Conservation (phyloP, 805 yeast genomes). For the Yamadazyma sp. region DNA sequence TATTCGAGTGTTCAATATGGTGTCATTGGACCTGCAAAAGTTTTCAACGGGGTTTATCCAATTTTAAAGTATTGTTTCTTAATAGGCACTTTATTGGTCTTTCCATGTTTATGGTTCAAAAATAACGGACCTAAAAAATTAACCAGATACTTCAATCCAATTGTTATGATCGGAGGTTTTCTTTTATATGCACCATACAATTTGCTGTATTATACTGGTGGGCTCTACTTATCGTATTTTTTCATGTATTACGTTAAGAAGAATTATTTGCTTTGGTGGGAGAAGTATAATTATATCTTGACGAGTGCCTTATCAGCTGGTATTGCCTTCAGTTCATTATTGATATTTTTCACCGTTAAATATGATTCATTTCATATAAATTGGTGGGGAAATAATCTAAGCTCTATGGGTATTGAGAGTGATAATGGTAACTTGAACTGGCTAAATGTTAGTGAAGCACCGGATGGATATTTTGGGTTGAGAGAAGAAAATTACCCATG, state of each 20-base stretch:
- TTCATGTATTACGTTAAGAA: conserved; percentile 56
- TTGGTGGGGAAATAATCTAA: conserved; percentile 65
- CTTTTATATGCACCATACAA: conserved; percentile 50
- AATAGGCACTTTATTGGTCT: conserved; percentile 44
- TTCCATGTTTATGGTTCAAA: conserved; percentile 37
- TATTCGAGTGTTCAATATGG: conserved; percentile 55
- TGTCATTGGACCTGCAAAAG: conserved; percentile 56
- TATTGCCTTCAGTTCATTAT: conserved; percentile 57
- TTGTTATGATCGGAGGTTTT: conserved; percentile 51
- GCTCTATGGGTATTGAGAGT: conserved; percentile 36
- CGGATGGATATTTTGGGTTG: conserved; percentile 31
- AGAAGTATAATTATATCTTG: conserved; percentile 64
- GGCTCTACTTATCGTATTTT: conserved; percentile 53
- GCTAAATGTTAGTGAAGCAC: conserved; percentile 28
- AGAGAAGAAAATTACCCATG: conserved; percentile 21
- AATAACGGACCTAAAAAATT: conserved; percentile 29
- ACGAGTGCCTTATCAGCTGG: conserved; percentile 60
- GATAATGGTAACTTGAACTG: conserved; percentile 21
- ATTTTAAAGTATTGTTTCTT: conserved; percentile 57
- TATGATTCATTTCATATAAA: conserved; percentile 39
- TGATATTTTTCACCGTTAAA: conserved; percentile 54
- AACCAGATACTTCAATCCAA: conserved; percentile 50
- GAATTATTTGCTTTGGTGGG: conserved; percentile 60
- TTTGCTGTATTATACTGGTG: conserved; percentile 53
- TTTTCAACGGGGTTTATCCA: conserved; percentile 54